These are phyloP conservation scores for Iris pallida DNA, from an alignment of 116 monocot genomes.

Conservation along the genomic window DNA sequence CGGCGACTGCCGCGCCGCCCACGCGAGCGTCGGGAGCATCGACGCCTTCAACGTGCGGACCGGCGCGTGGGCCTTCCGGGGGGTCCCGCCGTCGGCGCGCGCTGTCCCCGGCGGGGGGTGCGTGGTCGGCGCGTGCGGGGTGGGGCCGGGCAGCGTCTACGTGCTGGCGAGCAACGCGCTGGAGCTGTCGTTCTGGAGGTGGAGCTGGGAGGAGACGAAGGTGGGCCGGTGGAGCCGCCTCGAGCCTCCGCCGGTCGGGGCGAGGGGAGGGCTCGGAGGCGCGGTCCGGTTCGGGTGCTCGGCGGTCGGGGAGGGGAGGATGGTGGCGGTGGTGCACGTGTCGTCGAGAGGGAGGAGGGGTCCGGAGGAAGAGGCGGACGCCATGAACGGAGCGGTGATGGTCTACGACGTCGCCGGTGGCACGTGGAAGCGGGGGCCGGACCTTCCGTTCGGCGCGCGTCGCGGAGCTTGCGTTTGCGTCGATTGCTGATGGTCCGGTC, in stretches of 20 bases:
- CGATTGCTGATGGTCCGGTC: constrained; percentile 35
- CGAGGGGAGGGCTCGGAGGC: constrained; percentile 29
- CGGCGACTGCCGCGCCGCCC: constrained; percentile 30
- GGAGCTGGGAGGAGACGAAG: constrained; percentile 20
- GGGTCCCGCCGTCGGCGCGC: neutral
- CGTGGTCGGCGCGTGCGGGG: constrained; percentile 71
- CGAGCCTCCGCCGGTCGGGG: constrained; percentile 44
- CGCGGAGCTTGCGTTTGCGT: constrained; percentile 50
- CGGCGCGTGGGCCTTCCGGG: constrained; percentile 38
- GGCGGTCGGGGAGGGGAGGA: constrained; percentile 44
- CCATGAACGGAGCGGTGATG: constrained; percentile 37
- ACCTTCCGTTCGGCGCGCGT: constrained; percentile 43
- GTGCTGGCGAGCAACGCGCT: constrained; percentile 84
- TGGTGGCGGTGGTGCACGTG: constrained; percentile 49
- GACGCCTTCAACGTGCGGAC: constrained; percentile 52
- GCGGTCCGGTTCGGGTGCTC: constrained; percentile 52
- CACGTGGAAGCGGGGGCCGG: constrained; percentile 52
- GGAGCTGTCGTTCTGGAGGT: constrained; percentile 83
- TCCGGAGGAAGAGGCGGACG: constrained; percentile 5
- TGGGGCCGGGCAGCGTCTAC: constrained; percentile 48
- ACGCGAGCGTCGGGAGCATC: constrained; percentile 60
- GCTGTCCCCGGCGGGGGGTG: constrained; percentile 74
- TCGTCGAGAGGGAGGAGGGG: constrained; percentile 1
- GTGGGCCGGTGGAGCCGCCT: constrained; percentile 50
- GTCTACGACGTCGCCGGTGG: constrained; percentile 43